These are phyloP conservation scores for Lactifluus echinatus DNA, from an alignment of 768 basidiomycete genomes.

Conservation along the genomic window DNA sequence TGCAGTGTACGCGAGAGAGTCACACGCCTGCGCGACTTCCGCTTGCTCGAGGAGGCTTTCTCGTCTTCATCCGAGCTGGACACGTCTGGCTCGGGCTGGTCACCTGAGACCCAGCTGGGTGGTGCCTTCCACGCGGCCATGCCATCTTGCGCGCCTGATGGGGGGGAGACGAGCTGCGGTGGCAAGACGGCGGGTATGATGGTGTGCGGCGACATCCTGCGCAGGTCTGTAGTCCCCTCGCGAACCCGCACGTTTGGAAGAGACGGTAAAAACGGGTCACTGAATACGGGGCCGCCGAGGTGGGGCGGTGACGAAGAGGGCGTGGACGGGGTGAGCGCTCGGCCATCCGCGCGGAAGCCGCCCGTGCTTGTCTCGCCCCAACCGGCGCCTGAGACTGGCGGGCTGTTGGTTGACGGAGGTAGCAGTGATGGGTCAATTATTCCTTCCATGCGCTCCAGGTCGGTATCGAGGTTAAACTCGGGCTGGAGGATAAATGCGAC, in stretches of 20 bases:
- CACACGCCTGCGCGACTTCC: conserved; percentile 20
- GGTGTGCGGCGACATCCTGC: conserved; percentile 10
- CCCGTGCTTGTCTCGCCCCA: conserved; percentile 28
- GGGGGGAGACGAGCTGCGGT: conserved; percentile 9
- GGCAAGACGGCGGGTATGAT: conserved; percentile 8
- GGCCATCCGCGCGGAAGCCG: conserved; percentile 12
- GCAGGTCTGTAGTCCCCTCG: conserved; percentile 11
- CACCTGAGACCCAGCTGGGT: conserved; percentile 64
- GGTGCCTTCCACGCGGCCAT: conserved; percentile 51
- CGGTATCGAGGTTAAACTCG: conserved; percentile 50
- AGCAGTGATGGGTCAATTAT: conserved; percentile 50
- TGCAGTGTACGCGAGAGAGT: conserved; percentile 1
- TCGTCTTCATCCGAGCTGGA: conserved; percentile 37
- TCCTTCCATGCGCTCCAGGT: conserved; percentile 72
- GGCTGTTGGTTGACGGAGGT: conserved; percentile 23
- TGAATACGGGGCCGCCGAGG: conserved; percentile 10
- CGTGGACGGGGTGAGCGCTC: conserved; percentile 9
- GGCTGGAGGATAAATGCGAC: conserved; percentile 29
- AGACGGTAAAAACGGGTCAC: conserved; percentile 19
- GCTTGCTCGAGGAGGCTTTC: conserved; percentile 16
- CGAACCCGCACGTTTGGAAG: conserved; percentile 3
- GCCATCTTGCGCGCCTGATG: conserved; percentile 19
- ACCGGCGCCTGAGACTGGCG: conserved; percentile 39
- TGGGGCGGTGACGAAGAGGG: conserved; percentile 11
- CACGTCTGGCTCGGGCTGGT: conserved; percentile 34